Evolutionary conservation across 495 filamentous ascomycete species (phyloP).

Genomic region (Trichoderma virens): DNA sequence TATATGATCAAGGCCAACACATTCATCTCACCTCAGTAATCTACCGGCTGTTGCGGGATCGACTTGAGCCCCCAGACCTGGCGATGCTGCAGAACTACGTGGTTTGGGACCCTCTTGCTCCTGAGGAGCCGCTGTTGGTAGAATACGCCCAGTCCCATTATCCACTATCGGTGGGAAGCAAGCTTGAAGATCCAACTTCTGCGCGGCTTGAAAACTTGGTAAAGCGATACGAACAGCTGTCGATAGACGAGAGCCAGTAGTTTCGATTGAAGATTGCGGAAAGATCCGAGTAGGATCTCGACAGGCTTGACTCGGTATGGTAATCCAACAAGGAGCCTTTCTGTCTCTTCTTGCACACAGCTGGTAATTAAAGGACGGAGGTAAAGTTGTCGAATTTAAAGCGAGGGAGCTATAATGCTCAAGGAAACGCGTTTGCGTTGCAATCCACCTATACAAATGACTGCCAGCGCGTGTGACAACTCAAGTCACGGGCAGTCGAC

Average conservation of each 20-base stretch:
- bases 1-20: slow-evolving; percentile 24
- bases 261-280: neutral
- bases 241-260: neutral
- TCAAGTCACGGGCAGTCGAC: no score
- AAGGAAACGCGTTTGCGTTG: no score
- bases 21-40: slow-evolving; percentile 16
- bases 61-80: neutral
- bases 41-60: slow-evolving; percentile 4
- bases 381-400: no score
- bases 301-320: no score
- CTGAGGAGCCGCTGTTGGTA: neutral
- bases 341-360: no score
- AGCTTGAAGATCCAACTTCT: neutral
- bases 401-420: no score
- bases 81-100: neutral
- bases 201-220: neutral
- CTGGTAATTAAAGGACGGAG: no score
- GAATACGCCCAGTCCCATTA: neutral
- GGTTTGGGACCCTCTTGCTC: neutral
- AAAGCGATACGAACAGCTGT: neutral
- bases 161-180: neutral
- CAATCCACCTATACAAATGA: no score
- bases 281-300: no score
- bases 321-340: no score
- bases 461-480: no score